phyloP scores from a whole-genome alignment of 2,329 filamentous ascomycete genomes.

The Aspergillus luchuensis region DNA sequence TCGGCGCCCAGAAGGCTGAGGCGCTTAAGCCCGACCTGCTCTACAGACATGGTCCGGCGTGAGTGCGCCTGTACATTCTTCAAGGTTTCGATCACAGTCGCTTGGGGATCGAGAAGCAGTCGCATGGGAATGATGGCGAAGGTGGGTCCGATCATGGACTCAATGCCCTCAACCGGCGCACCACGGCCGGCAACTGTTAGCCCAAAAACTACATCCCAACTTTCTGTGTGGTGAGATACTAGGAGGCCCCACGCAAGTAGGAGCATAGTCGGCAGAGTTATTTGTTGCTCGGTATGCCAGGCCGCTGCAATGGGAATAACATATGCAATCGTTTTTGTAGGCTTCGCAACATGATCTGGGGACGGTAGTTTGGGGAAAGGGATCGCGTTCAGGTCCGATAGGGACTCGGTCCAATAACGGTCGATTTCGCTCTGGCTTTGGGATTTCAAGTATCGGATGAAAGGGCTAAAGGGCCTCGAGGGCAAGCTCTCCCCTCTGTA shows the following conservation, averaged over 20 bases:
- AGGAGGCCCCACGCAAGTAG: slow-evolving; percentile 10
- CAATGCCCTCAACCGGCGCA: slow-evolving; percentile 5
- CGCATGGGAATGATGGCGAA: slow-evolving; percentile 11
- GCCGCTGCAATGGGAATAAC: neutral
- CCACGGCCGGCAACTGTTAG: slow-evolving; percentile 2
- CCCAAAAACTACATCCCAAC: slow-evolving; percentile 10
- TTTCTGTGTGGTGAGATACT: slow-evolving; percentile 3
- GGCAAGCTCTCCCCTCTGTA: neutral
- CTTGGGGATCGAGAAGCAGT: slow-evolving; percentile 7
- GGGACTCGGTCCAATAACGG: neutral
- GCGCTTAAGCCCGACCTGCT: slow-evolving; percentile 55
- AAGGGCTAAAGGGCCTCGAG: neutral
- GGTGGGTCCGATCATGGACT: slow-evolving; percentile 10
- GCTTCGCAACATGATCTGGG: neutral
- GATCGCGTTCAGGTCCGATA: neutral
- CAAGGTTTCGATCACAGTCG: slow-evolving; percentile 50
- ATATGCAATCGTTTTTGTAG: neutral
- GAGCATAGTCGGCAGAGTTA: neutral
- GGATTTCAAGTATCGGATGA: neutral
- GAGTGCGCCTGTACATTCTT: slow-evolving; percentile 56
- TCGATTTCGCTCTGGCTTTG: neutral
- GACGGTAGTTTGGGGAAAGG: neutral
- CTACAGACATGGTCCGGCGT: slow-evolving; percentile 57
- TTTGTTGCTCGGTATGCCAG: neutral
- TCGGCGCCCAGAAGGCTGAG: slow-evolving; percentile 53